A percentile compares a stretch with the other conserved stretches of the same genome.
Conservation (phyloP, 2,329 filamentous ascomycete genomes). For the Fusarium clavum region DNA sequence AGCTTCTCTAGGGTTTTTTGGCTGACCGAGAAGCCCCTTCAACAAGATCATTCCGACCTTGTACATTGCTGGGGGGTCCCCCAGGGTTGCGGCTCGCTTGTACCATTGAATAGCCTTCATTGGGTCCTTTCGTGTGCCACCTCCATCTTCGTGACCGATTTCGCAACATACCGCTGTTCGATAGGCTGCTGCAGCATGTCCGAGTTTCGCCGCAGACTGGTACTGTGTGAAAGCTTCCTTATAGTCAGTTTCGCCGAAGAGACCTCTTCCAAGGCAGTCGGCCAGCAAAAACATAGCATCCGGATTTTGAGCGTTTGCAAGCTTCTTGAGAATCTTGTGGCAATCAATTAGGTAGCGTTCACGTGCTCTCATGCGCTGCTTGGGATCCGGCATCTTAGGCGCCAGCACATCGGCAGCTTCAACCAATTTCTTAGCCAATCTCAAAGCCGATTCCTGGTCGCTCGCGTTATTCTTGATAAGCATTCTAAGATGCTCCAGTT, state of each 20-base stretch:
- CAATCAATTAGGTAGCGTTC: constrained; percentile 89
- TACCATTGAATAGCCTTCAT: constrained; percentile 99
- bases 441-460: constrained; percentile 77
- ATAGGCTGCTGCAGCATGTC: constrained; percentile 89
- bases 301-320: constrained; percentile 76
- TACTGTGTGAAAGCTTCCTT: constrained; percentile 96
- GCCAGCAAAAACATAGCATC: constrained; percentile 96
- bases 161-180: constrained; percentile 97
- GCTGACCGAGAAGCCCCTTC: constrained; percentile 92
- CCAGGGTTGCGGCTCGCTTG: constrained; percentile 87
- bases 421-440: constrained; percentile 83
- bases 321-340: constrained; percentile 91
- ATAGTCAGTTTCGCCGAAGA: constrained; percentile 83
- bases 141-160: constrained; percentile 92
- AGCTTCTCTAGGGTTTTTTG: constrained; percentile 83
- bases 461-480: constrained; percentile 76
- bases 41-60: constrained; percentile 97
- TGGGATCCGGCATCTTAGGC: constrained; percentile 72
- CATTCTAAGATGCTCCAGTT: constrained; percentile 80
- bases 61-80: constrained; percentile 96
- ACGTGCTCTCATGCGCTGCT: constrained; percentile 77
- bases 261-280: constrained; percentile 86
- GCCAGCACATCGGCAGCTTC: constrained; percentile 85
- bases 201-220: constrained; percentile 90
- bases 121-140: constrained; percentile 90